Conservation (phyloP, 2,329 filamentous ascomycete genomes). For the Diaporthe sp. region DNA sequence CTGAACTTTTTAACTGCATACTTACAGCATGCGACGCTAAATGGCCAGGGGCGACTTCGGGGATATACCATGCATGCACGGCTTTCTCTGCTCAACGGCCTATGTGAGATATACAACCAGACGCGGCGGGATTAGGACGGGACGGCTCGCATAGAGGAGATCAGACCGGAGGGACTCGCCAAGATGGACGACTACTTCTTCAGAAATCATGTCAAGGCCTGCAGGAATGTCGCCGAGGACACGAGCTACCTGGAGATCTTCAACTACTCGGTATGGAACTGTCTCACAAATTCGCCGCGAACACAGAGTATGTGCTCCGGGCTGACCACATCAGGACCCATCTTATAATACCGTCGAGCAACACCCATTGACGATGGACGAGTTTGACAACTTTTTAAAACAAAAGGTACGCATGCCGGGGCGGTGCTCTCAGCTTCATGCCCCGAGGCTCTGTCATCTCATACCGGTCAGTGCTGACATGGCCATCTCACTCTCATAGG, state of each 20-base stretch:
- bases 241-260: constrained; percentile 71
- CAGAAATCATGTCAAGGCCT: constrained; percentile 61
- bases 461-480: constrained; percentile 37
- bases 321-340: constrained; percentile 58
- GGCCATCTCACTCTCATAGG: constrained; percentile 52
- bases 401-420: constrained; percentile 55
- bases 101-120: constrained; percentile 10
- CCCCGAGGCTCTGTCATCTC: neutral
- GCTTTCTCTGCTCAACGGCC: neutral
- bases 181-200: constrained; percentile 74
- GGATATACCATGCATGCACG: constrained; percentile 27
- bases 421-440: neutral
- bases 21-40: constrained; percentile 15
- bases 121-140: constrained; percentile 8
- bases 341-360: constrained; percentile 65
- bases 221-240: constrained; percentile 63
- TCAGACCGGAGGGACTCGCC: neutral
- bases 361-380: constrained; percentile 65
- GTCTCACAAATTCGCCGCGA: constrained; percentile 17
- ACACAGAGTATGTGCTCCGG: neutral
- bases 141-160: constrained; percentile 17
- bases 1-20: neutral
- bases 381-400: constrained; percentile 71
- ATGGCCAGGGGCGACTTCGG: constrained; percentile 19
- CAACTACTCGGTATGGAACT: constrained; percentile 68